Evolutionary conservation across 106 monocot genomes (phyloP), one percentile per base, ranked within the genome.

Genomic region (Allium sativum): DNA sequence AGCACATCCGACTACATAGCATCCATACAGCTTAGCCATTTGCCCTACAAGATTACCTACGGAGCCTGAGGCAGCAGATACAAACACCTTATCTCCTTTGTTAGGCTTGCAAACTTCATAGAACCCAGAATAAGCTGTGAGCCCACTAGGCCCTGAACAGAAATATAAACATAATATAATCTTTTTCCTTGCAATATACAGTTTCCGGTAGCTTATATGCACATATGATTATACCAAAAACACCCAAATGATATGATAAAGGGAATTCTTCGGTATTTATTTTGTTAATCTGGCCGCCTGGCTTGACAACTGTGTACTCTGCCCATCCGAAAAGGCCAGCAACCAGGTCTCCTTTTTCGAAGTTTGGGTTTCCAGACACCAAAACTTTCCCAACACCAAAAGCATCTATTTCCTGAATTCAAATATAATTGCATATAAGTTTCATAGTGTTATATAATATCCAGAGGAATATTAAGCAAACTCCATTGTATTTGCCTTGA

Each of bases 41-140:
- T 73, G 73, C 14, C 73, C 73, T 0, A 73, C 73, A 16, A 73
- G 42, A 57, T 66, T 66, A 9, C 73, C 73, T 0, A 73, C 73
- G 2, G 73, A 73, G 41, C 73, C 73, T 15, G 73, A 40, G n/a
- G 66, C 73, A 13, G 73, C 48, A 12, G 73, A 73, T 16, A 73
- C 73, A 52, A 73, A 65, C 58, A 73, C 65, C 21, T 58, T 73
- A 7, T 73, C 73, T 6, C 73, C 73, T 65, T 40, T 20, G 43
- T 66, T 65, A 2, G 73, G 66, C 43, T 66, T 53, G 66, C 73
- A 50, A 41, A 73, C 16, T n/a, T 66, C 22, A 43, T 47, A 59
- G 10, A 73, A 46, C 13, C 73, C 73, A 18, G 40, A 19, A 44
- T 73, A 73, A 47, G 73, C 73, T 19, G 73, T 73, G 41, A 73